Base-by-base conservation (phyloP, 73 alveolate species). In the Paraurostyla sp. region DNA sequence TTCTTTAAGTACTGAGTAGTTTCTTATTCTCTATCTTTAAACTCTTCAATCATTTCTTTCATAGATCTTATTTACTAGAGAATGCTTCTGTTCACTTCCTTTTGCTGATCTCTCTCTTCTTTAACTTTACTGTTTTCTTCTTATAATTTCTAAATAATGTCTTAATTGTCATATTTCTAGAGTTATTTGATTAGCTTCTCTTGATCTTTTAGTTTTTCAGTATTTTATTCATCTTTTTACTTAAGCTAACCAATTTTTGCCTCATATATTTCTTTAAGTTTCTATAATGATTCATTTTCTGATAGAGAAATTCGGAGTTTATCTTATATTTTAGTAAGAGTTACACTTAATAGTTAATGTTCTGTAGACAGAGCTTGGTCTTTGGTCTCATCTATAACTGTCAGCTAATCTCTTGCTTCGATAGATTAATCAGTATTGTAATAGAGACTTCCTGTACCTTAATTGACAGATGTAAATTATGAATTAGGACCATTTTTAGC, bases 341-440 rank as follows among this genome's bases (percentile, higher is more conserved):
- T 43, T 0, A 3, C 0, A 29, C 27, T 73, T 45, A 48, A 43
- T 7, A 45, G 30, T 2, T 2, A 11, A 4, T 69, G 13, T 22
- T 42, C 16, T 45, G 13, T 18, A 15, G 18, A 15, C 18, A 15
- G 18, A 15, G 57, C 57, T 46, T 46, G 13, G 18, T 15, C 57
- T 46, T 46, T 15, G 57, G 57, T 15, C 13, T 15, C 13, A 18
- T 46, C 18, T 46, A 18, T 46, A n/a, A n/a, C n/a, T n/a, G n/a
- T n/a, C n/a, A n/a, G n/a, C 18, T 65, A 16, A 11, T 65, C 82
- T 33, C 18, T 33, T 1, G 3, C 52, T 73, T 73, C 86, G 4
- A 73, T 48, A 45, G 86, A 73, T 33, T 73, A 45, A n/a, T 73
- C 86, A n/a, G 86, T 73, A 29, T 73, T 73, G 59, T 46, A 73